Base-by-base conservation (phyloP, 2,329 filamentous ascomycete species). In the Chlorencoelia australis region DNA sequence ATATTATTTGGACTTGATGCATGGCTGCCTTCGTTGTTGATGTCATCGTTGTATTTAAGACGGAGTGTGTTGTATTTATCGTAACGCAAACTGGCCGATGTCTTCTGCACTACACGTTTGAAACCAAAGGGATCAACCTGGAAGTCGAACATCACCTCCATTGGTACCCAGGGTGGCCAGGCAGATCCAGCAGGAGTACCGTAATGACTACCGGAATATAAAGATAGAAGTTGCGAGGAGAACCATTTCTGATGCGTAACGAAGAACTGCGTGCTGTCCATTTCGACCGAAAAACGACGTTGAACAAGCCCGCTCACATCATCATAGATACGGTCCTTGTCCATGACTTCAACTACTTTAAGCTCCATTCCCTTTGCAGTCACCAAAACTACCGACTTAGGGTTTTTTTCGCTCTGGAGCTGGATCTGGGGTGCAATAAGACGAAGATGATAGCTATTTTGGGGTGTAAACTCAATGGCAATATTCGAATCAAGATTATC, bases 141-240 rank as follows among this genome's bases (percentile, higher is more conserved):
- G 59, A 95, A 98, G 59, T 96, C 88, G 53, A 94, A 95, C 81
- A 98, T 95, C 50, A 94, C 85, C 61, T 99, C 91, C 65, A 98
- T 81, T 0, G 91, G 91, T 30, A 96, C 85, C 91, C 91, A 99
- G 1, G 91, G 91, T 8, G 91, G 91, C 91, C 93, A 99, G 11
- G 84, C 79, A 3, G 87, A 85, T 7, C 86, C 86, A 22, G 74
- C 71, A 26, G 84, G 77, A 19, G 87, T 81, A 24, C 93, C 93
- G 54, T 98, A 98, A 41, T 79, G 81, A 59, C 89, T 94, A 35
- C 87, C 89, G 15, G 89, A 88, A 57, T 98, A 96, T 68, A 94
- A 82, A 35, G 91, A 87, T 35, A 95, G 71, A 45, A 93, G 75
- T 44, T 84, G 82, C 7, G 81, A 82, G 9, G 75, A 73, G 59